Percentiles rank a stretch among this genome's conserved stretches.
These are phyloP conservation scores for Euphorbia celastroides DNA, from an alignment of 441 rosid genomes.

Conservation along the genomic window DNA sequence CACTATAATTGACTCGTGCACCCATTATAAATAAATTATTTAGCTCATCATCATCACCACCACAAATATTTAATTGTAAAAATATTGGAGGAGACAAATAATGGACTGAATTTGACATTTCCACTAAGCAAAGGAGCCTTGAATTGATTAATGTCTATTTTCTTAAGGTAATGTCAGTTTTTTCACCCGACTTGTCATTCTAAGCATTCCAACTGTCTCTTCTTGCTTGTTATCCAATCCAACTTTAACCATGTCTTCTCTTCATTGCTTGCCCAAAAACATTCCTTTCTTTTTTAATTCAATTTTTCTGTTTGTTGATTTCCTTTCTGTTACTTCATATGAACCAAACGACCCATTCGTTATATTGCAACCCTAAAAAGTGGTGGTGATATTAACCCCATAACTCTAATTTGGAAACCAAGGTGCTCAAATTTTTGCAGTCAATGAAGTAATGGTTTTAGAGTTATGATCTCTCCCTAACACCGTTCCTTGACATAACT, in stretches of 20 bases:
- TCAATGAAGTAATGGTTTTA: too few relatives aligned
- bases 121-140: constrained; percentile 4
- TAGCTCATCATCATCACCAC: background rate
- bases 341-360: too few relatives aligned
- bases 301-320: background rate
- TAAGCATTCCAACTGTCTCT: constrained; percentile 8
- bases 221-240: constrained; percentile 14
- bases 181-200: constrained; percentile 6
- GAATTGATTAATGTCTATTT: constrained; percentile 10
- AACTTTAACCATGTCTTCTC: background rate
- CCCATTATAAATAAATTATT: background rate
- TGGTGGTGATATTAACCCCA: too few relatives aligned
- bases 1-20: background rate
- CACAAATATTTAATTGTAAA: background rate
- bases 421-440: too few relatives aligned
- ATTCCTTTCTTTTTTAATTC: background rate
- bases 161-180: constrained; percentile 5
- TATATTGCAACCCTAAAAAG: too few relatives aligned
- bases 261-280: background rate
- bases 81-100: constrained; percentile 3
- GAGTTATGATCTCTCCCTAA: too few relatives aligned
- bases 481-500: too few relatives aligned
- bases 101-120: constrained; percentile 10
- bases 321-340: too few relatives aligned
- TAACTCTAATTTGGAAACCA: too few relatives aligned